phyloP scores from a whole-genome alignment of 169 alveolate genomes.

The Eimeria zaria region DNA sequence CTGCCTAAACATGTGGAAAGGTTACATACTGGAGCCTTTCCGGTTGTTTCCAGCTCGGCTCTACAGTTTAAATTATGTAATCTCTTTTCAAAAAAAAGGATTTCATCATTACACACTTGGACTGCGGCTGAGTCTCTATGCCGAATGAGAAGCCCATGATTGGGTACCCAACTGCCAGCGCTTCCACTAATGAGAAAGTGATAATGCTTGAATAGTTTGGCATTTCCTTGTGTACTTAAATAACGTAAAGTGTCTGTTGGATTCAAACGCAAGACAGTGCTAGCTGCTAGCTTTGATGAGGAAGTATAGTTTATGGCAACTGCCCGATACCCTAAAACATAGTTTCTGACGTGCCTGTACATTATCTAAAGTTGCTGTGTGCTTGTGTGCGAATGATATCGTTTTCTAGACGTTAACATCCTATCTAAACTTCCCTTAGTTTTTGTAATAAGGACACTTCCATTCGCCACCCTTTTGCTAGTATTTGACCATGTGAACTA shows the following conservation, averaged over 20 bases:
- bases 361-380: constrained; percentile 37
- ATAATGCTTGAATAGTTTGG: background rate
- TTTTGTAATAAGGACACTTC: background rate
- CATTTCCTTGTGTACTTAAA: background rate
- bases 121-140: constrained; percentile 19
- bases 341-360: background rate
- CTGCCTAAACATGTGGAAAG: too few species aligned
- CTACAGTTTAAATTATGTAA: background rate
- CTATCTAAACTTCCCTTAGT: background rate
- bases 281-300: constrained; percentile 6
- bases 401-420: constrained; percentile 24
- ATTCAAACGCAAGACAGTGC: constrained; percentile 36
- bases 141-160: constrained; percentile 4
- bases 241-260: constrained; percentile 21
- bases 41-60: background rate
- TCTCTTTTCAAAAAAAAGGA: constrained; percentile 8
- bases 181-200: background rate
- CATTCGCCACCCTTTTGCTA: constrained; percentile 16
- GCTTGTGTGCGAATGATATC: constrained; percentile 11
- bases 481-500: constrained; percentile 1
- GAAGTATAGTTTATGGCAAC: background rate
- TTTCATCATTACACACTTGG: constrained; percentile 15
- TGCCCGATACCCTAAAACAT: constrained; percentile 28
- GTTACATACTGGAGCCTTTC: background rate
- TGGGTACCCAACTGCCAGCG: background rate